Evolutionary conservation across 208 protist species (phyloP).

Genomic region (Perkinsela sp.): DNA sequence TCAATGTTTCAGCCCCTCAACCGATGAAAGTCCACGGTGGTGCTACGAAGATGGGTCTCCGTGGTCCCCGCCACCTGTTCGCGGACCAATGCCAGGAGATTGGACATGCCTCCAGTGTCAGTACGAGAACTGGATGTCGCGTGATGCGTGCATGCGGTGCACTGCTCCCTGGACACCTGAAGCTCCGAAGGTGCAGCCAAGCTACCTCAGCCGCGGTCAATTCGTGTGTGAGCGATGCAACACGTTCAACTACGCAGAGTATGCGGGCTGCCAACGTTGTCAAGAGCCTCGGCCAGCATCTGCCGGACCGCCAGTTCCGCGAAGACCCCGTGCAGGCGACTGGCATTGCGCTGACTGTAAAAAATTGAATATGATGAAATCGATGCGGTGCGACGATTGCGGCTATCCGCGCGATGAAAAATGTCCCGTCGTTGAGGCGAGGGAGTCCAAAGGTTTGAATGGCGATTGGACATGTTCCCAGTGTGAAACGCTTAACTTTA

Average conservation of each 20-base stretch:
- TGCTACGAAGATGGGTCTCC: neutral
- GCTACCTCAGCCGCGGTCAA: neutral
- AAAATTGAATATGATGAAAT: neutral
- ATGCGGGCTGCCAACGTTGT: neutral
- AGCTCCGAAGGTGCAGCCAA: neutral
- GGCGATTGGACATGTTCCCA: conserved; percentile 1
- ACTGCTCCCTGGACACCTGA: neutral
- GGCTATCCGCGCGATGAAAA: neutral
- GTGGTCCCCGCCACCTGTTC: neutral
- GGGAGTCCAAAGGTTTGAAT: neutral
- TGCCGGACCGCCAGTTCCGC: neutral
- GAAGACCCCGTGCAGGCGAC: neutral
- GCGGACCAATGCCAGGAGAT: neutral
- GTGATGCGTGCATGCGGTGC: neutral
- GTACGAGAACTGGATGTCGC: neutral
- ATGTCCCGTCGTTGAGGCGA: neutral
- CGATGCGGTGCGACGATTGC: neutral
- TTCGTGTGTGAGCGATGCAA: neutral
- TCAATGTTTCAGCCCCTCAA: neutral
- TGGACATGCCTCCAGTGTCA: conserved; percentile 1
- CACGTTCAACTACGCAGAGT: neutral
- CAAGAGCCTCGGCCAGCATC: neutral
- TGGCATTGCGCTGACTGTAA: neutral
- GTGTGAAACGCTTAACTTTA: conserved; percentile 2
- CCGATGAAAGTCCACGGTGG: neutral